Conservation (phyloP, 2,329 filamentous ascomycete species). For the Fusarium subtropicale region DNA sequence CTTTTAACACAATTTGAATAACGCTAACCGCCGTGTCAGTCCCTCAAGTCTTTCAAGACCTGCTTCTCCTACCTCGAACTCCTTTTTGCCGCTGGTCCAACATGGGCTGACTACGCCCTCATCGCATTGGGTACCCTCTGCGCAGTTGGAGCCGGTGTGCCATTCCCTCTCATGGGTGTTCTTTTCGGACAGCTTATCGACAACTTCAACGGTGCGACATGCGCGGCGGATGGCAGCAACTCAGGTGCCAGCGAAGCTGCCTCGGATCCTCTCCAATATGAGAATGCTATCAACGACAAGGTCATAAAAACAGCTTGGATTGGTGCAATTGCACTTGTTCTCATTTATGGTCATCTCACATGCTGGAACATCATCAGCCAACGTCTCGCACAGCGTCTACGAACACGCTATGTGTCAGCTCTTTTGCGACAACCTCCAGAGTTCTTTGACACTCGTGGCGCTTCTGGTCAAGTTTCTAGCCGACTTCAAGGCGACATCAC, state of each 20-base stretch:
- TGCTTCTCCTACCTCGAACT: constrained; percentile 55
- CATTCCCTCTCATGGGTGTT: constrained; percentile 72
- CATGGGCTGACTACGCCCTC: constrained; percentile 56
- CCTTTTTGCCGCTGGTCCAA: constrained; percentile 53
- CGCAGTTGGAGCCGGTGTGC: constrained; percentile 68
- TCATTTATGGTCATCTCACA: constrained; percentile 72
- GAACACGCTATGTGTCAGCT: constrained; percentile 68
- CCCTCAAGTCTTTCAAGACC: constrained; percentile 23
- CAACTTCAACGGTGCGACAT: constrained; percentile 67
- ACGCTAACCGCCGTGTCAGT: background rate
- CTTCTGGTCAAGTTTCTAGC: constrained; percentile 70
- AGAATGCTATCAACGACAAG: constrained; percentile 63
- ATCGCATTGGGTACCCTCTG: constrained; percentile 56
- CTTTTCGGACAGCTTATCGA: constrained; percentile 73
- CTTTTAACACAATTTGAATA: background rate
- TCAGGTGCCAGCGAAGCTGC: constrained; percentile 30
- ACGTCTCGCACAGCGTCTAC: constrained; percentile 70
- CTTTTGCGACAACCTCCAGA: constrained; percentile 70
- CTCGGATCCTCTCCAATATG: constrained; percentile 47
- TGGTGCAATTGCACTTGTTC: constrained; percentile 69
- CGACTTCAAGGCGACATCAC: constrained; percentile 74
- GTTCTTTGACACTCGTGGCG: constrained; percentile 71
- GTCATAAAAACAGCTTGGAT: constrained; percentile 70
- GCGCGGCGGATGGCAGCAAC: constrained; percentile 49
- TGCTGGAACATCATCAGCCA: constrained; percentile 74